Base-by-base conservation (phyloP, 352 stramenopile species). In the Pythium insidiosum region DNA sequence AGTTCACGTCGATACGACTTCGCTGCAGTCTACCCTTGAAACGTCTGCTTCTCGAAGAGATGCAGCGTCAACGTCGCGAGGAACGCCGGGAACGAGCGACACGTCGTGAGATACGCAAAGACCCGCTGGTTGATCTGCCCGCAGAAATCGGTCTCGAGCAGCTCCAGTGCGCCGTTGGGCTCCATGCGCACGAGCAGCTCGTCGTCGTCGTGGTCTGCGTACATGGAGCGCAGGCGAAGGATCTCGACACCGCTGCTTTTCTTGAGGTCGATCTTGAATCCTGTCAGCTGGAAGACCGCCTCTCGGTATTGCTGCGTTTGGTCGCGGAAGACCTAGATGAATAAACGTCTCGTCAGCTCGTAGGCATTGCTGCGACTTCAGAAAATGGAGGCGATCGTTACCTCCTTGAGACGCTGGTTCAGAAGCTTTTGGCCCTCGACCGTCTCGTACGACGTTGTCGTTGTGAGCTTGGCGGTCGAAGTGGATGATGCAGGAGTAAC, bases 31-130 rank as follows among this genome's bases (percentile, higher is more conserved):
- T 33, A 3, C 19, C 78, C 74, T 42, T 92, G 80, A 49, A 94
- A 94, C 0, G 86, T 96, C 53, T 93, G 77, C 51, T 90, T 90
- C 61, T 94, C 84, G 43, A 96, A 96, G 18, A 95, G 61, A 61
- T 90, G 67, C 36, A 95, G 61, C 26, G 84, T 94, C 16, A 96
- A 60, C n/a, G 69, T 90, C 21, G 76, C 76, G 47, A 96, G 56
- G 57, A 96, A 96, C 11, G 82, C 84, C 13, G 86, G 86, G 46
- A 95, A 89, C 3, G 86, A 95, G 23, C 86, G 75, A 55, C 81
- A 95, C 19, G 69, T 88, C 21, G 60, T 78, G 25, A 91, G 62
- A 50, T 88, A 86, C 26, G 61, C 61, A 34, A 88, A 73, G 20
- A 78, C 59, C 33, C 76, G 61, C 50, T 71, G 58, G 40, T 84